Base-by-base conservation (phyloP, 2,329 filamentous ascomycete genomes). In the Clonostachys rosea region DNA sequence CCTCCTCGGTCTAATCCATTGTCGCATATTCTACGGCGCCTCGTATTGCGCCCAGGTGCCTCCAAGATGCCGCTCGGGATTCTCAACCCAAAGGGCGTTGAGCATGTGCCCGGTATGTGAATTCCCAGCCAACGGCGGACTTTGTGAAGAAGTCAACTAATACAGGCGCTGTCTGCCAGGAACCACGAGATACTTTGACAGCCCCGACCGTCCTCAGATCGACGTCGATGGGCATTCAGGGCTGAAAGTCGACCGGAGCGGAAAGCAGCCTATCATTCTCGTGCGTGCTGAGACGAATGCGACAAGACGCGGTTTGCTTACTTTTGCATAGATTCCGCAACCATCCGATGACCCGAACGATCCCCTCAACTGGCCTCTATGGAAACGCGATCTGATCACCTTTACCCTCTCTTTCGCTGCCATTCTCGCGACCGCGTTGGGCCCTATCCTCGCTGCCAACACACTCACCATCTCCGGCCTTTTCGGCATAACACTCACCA, bases 291-390 rank as follows among this genome's bases (percentile, higher is more conserved):
- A 30, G 24, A 30, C 9, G 8, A 30, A 30, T 9, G 24, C 24
- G 24, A 30, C 24, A 30, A 30, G 24, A 30, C 24, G 24, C 24
- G 24, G 24, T 30, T 30, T 30, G 24, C 24, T 30, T 30, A 30
- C 24, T 30, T 30, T 12, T 39, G 14, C 14, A 11, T 48, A 76
- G 71, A 70, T 76, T 6, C 92, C 92, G 6, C 92, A 96, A 60
- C 92, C 92, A 3, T 91, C 86, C 52, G 87, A 95, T 65, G 89
- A 95, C 63, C 89, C 89, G 5, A 92, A 95, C 63, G 91, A 96
- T 66, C 91, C 90, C 33, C 74, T 96, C 53, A 77, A 75, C 62
- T 96, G 91, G 91, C 87, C 91, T 18, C 66, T 95, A 50, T 92
- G 88, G 87, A 81, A 81, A 56, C 88, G 91, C 61, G 91, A 96